A percentile compares a stretch with the other conserved stretches of the same genome.
Conservation (phyloP, 106 monocot genomes). For the Agapanthus africanus region DNA sequence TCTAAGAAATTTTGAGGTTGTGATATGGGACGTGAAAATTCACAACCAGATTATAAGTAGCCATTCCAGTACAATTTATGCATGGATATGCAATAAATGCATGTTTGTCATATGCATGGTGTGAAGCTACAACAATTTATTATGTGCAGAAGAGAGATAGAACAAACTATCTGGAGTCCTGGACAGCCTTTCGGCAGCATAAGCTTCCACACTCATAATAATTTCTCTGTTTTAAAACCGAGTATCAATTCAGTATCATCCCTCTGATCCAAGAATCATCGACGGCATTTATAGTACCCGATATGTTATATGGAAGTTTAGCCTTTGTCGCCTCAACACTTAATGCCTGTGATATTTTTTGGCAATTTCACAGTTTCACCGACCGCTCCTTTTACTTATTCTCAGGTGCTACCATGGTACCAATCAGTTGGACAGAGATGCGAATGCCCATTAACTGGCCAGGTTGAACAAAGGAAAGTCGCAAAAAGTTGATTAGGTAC, state of each 20-base stretch:
- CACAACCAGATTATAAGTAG: neutral
- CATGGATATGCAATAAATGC: neutral
- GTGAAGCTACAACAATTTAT: too few species aligned
- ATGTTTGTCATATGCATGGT: neutral
- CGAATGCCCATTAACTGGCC: slow-evolving; percentile 84
- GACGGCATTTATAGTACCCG: neutral
- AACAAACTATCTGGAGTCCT: too few species aligned
- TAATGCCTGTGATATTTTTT: neutral
- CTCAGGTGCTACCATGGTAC: slow-evolving; percentile 69
- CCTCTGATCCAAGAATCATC: neutral
- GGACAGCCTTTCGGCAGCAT: too few species aligned
- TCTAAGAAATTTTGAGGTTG: neutral
- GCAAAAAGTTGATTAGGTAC: slow-evolving; percentile 53
- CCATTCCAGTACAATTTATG: neutral
- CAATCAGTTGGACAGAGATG: slow-evolving; percentile 96
- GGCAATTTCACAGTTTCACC: neutral
- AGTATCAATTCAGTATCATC: neutral
- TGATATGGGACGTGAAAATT: neutral
- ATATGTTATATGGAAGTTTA: neutral
- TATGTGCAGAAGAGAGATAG: too few species aligned
- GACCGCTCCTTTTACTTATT: slow-evolving; percentile 8
- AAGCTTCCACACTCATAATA: too few species aligned
- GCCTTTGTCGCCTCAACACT: too few species aligned
- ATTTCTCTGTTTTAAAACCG: too few species aligned
- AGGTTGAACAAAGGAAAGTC: slow-evolving; percentile 82